Evolutionary conservation across 2,329 filamentous ascomycete genomes (phyloP).

Genomic region (Colletotrichum zoysiae): DNA sequence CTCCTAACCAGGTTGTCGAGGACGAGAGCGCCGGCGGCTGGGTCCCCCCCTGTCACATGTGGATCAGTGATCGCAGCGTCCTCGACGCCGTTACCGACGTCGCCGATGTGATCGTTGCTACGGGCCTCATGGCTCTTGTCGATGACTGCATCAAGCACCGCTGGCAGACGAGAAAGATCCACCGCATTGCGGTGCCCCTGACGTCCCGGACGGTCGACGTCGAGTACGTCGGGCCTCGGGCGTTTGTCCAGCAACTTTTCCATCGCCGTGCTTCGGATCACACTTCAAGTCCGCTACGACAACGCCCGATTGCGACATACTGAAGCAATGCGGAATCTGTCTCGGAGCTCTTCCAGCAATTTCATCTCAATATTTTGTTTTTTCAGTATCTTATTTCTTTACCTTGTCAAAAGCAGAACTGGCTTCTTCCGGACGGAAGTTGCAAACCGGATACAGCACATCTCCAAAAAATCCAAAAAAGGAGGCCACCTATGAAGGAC

Average conservation of each 20-base stretch:
- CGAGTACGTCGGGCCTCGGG: constrained; percentile 48
- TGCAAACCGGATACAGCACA: neutral
- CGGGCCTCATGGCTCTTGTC: constrained; percentile 88
- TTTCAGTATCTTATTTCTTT: neutral
- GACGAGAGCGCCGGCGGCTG: constrained; percentile 87
- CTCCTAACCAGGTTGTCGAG: constrained; percentile 75
- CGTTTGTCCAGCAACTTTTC: constrained; percentile 56
- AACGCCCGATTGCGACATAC: constrained; percentile 53
- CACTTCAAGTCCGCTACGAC: constrained; percentile 53
- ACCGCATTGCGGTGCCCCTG: constrained; percentile 54
- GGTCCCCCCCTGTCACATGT: constrained; percentile 91
- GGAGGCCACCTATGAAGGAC: neutral
- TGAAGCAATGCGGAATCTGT: constrained; percentile 43
- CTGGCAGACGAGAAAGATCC: constrained; percentile 69
- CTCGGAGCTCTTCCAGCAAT: neutral
- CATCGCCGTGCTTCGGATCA: constrained; percentile 57
- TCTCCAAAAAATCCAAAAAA: neutral
- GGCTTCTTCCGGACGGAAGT: neutral
- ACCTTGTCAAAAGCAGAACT: neutral
- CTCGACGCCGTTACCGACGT: constrained; percentile 81
- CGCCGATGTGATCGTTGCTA: constrained; percentile 89
- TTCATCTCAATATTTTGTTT: neutral
- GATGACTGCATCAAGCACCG: constrained; percentile 90
- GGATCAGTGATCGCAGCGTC: constrained; percentile 82
- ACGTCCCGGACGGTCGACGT: constrained; percentile 49